Evolutionary conservation across 2,329 filamentous ascomycete species (phyloP), one percentile per base, ranked within the genome.

Genomic region (Fusarium multiceps): DNA sequence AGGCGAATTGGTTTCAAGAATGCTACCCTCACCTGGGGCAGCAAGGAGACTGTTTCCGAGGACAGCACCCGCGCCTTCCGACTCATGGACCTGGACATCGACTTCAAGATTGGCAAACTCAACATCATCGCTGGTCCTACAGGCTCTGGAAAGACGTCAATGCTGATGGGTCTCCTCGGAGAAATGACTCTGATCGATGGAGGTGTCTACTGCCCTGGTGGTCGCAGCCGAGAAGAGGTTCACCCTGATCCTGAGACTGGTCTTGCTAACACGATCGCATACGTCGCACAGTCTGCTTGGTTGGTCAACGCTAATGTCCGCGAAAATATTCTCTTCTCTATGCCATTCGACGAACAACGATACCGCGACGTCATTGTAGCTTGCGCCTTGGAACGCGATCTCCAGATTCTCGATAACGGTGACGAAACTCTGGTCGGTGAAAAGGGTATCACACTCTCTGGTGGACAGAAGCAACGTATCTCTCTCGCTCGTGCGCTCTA

Each of bases 401-500:
- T 99, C 16, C 89, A 97, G 69, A 97, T 98, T 43, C 88, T 99
- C 3, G 94, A 98, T 78, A 90, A 91, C 64, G 96, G 96, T 42
- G 96, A 99, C 77, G 89, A 97, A 79, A 98, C 96, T 0, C 83
- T 98, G 23, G 96, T 99, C 32, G 96, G 96, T 54, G 96, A 99
- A 78, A 99, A 98, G 81, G 96, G 96, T 34, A 97, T 99, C 67
- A 95, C 95, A 18, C 88, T 99, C 16, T 99, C 96, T 9, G 96
- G 96, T 69, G 96, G 96, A 9, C 96, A 99, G 81, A 98, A 98
- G 81, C 96, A 99, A 80, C 91, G 96, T 62, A 98, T 99, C 54
- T 98, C 95, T 16, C 87, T 99, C 46, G 96, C 96, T n/a, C 90
- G 96, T 72, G 96, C 96, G 2, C 86, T 99, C n/a, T 99, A 99